Evolutionary conservation across 2,329 filamentous ascomycete species (phyloP).

Genomic region (Fusarium liriodendri): DNA sequence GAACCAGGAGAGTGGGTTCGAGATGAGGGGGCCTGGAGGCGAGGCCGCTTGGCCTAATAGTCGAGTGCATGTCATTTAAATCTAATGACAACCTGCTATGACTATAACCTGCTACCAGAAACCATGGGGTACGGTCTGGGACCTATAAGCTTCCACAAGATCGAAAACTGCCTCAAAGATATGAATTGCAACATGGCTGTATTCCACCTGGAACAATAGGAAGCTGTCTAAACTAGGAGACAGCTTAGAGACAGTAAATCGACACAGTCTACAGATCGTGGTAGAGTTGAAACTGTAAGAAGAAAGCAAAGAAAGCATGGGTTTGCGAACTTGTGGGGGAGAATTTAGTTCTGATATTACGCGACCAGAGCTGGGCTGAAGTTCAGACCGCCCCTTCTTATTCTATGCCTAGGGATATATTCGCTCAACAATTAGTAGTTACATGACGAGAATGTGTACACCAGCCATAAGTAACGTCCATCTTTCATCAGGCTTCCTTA

Average conservation of each 20-base stretch:
- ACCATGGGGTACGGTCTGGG: not conserved
- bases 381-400: not conserved
- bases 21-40: too few relatives aligned
- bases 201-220: not conserved
- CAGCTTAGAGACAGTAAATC: not conserved
- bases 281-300: not conserved
- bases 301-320: not conserved
- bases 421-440: not conserved
- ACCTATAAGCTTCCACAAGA: not conserved
- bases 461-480: conserved; percentile 27
- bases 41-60: too few relatives aligned
- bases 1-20: too few relatives aligned
- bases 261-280: not conserved
- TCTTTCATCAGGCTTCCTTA: conserved; percentile 2
- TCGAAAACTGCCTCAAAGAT: not conserved
- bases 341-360: not conserved
- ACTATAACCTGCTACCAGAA: not conserved
- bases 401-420: not conserved
- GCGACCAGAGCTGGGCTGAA: not conserved
- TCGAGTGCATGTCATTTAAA: not conserved
- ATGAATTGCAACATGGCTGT: not conserved
- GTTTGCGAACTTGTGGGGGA: not conserved
- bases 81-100: not conserved
- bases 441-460: conserved; percentile 28
- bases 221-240: not conserved